Conservation (phyloP, 2,329 filamentous ascomycete genomes). For the Orbilia ellipsospora region DNA sequence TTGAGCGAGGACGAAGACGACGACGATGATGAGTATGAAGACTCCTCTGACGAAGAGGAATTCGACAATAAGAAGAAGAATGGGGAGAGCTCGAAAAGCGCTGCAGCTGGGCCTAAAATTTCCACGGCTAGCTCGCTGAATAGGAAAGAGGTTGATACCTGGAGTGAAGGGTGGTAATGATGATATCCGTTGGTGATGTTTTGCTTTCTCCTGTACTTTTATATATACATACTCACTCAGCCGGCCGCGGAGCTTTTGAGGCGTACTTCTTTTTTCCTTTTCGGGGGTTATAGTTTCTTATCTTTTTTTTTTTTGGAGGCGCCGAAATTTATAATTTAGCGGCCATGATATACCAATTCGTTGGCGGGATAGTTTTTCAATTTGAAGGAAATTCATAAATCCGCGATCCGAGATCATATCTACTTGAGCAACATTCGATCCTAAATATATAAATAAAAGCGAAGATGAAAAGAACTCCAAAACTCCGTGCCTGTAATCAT, state of each 20-base stretch:
- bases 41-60: conserved; percentile 28
- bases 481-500: conserved; percentile 12
- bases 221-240: conserved; percentile 15
- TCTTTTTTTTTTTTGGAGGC: neutral
- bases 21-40: conserved; percentile 34
- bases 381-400: too few species aligned
- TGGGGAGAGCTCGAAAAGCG: conserved; percentile 44
- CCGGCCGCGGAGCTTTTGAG: conserved; percentile 22
- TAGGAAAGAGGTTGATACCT: conserved; percentile 47
- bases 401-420: too few species aligned
- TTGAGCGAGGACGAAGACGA: conserved; percentile 29
- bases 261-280: conserved; percentile 19
- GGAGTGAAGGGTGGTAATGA: conserved; percentile 53
- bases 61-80: conserved; percentile 19
- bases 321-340: too few species aligned
- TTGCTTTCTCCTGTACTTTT: conserved; percentile 26
- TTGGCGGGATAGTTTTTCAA: too few species aligned
- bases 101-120: conserved; percentile 1
- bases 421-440: too few species aligned
- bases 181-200: conserved; percentile 1
- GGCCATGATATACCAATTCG: too few species aligned
- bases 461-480: conserved; percentile 12
- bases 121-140: conserved; percentile 39
- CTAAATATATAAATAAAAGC: neutral
- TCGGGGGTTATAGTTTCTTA: conserved; percentile 8